phyloP scores from a whole-genome alignment of 1,284 basidiomycete species.

The Ceratorhiza oryzae-sativae region DNA sequence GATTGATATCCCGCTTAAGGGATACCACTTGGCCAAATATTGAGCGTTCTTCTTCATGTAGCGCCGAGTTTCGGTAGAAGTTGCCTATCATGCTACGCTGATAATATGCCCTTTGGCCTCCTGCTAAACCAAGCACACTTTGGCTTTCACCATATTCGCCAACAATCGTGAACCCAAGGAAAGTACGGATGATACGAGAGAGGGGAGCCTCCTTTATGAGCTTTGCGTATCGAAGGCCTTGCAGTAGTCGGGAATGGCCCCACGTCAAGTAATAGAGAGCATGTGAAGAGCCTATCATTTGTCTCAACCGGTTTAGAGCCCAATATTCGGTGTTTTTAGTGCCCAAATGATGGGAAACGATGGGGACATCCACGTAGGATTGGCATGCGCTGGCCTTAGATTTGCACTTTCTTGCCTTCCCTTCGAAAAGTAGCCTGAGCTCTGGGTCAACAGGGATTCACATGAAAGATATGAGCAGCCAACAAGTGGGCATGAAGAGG shows the following conservation, averaged over 20 bases:
- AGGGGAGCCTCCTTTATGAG: background rate
- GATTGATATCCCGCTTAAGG: slow-evolving; percentile 7
- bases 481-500: too few relatives aligned
- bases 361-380: background rate
- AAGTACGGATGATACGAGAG: background rate
- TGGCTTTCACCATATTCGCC: background rate
- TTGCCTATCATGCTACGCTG: background rate
- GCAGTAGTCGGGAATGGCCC: background rate
- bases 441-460: too few relatives aligned
- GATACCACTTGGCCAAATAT: slow-evolving; percentile 1
- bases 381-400: too few relatives aligned
- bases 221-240: background rate
- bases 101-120: background rate
- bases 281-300: background rate
- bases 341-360: background rate
- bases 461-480: too few relatives aligned
- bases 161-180: background rate
- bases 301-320: background rate
- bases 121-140: background rate
- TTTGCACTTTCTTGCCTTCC: too few relatives aligned
- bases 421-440: too few relatives aligned
- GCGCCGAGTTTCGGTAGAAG: background rate
- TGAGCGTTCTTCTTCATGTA: background rate
- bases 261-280: background rate
- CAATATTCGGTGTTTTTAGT: background rate